Percentiles rank a stretch among this genome's conserved stretches.
Evolutionary conservation across 352 stramenopile genomes (phyloP).

Genomic region (Phytophthora palmivora): DNA sequence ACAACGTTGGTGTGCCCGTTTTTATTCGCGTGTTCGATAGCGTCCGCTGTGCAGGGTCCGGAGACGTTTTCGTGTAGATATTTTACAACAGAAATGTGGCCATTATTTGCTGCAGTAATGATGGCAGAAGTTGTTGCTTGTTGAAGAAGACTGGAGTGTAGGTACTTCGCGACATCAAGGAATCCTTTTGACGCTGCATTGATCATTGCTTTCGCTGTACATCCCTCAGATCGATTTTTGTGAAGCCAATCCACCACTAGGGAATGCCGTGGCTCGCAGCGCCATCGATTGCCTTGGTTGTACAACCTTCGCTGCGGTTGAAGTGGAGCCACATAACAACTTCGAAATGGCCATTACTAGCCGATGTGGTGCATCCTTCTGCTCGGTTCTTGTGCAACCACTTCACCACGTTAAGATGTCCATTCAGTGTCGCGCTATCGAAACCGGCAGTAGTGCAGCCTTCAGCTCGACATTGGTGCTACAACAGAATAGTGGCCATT

Average conservation of each 20-base stretch:
- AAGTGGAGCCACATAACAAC: constrained; percentile 24
- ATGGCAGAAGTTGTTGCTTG: constrained; percentile 15
- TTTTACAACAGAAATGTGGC: constrained; percentile 10
- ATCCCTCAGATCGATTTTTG: constrained; percentile 18
- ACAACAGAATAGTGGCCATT: no score
- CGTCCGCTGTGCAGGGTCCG: constrained; percentile 8
- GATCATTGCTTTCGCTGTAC: constrained; percentile 16
- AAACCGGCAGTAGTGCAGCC: constrained; percentile 24
- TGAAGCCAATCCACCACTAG: constrained; percentile 2
- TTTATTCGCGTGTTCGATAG: background rate
- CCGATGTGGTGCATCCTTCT: constrained; percentile 17
- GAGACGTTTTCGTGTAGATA: constrained; percentile 22
- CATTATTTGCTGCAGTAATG: constrained; percentile 13
- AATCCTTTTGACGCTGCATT: constrained; percentile 14
- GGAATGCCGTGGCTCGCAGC: constrained; percentile 12
- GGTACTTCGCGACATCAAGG: constrained; percentile 19
- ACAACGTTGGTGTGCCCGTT: constrained; percentile 10
- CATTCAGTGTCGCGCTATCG: constrained; percentile 26
- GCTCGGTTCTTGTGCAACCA: constrained; percentile 29
- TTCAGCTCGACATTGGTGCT: background rate
- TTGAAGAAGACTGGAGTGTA: constrained; percentile 10
- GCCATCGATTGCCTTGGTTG: constrained; percentile 15
- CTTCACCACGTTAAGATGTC: constrained; percentile 25
- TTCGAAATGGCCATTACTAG: constrained; percentile 20
- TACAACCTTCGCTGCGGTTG: constrained; percentile 26